phyloP scores from a whole-genome alignment of 1,139 yeast species.

The Zygoascus sp. region DNA sequence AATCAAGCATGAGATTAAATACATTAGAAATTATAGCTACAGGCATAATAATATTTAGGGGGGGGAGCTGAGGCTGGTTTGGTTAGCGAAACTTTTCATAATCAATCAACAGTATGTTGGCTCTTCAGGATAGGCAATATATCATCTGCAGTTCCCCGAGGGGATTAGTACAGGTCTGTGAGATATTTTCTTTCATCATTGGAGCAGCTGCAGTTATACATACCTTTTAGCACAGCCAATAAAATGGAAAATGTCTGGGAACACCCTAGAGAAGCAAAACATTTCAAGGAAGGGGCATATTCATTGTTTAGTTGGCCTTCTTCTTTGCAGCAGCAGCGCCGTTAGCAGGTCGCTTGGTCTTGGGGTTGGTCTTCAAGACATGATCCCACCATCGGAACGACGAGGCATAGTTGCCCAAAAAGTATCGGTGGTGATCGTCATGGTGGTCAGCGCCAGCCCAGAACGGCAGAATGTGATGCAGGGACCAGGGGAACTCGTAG shows the following conservation, averaged over 20 bases:
- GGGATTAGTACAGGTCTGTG: constrained; percentile 27
- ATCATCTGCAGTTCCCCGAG: constrained; percentile 20
- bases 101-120: not conserved
- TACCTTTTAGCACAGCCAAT: too few species aligned
- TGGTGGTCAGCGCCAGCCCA: constrained; percentile 99
- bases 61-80: too few species aligned
- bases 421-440: constrained; percentile 92
- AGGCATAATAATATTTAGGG: not conserved
- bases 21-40: not conserved
- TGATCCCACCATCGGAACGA: constrained; percentile 95
- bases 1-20: not conserved
- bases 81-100: too few species aligned
- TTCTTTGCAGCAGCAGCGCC: constrained; percentile 7
- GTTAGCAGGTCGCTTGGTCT: constrained; percentile 22
- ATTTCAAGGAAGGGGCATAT: too few species aligned
- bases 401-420: constrained; percentile 88
- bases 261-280: too few species aligned
- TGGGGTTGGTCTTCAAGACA: constrained; percentile 54
- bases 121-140: constrained; percentile 7
- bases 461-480: constrained; percentile 83
- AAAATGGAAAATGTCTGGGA: too few species aligned
- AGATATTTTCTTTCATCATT: constrained; percentile 23
- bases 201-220: not conserved
- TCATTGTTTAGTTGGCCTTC: not conserved
- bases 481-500: constrained; percentile 94